Evolutionary conservation across 176 grass and related monocot species (phyloP).

Genomic region (Phoenix roebelenii): DNA sequence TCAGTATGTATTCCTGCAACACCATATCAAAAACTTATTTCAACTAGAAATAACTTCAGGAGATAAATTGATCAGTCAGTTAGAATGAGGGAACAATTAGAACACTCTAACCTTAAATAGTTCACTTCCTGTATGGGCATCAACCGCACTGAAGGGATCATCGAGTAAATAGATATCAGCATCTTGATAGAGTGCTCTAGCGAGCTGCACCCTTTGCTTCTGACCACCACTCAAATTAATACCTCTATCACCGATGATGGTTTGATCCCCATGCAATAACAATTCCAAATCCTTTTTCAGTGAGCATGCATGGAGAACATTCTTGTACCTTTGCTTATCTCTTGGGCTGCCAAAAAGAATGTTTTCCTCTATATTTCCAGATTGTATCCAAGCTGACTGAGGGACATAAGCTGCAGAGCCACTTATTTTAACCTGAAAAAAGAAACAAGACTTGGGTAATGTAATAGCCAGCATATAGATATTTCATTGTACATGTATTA

Average conservation of each 20-base stretch:
- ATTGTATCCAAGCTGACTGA: constrained; percentile 97
- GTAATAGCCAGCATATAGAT: not conserved
- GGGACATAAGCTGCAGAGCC: constrained; percentile 85
- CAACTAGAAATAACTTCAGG: constrained; percentile 11
- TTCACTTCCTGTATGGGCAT: constrained; percentile 95
- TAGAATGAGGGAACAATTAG: not conserved
- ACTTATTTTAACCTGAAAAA: constrained; percentile 74
- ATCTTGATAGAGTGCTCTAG: constrained; percentile 94
- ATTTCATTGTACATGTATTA: not conserved
- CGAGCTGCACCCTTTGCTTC: constrained; percentile 96
- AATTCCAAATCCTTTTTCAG: constrained; percentile 90
- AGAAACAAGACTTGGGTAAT: not conserved
- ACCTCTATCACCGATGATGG: constrained; percentile 89
- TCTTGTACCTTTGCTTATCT: constrained; percentile 71
- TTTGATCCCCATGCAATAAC: constrained; percentile 87
- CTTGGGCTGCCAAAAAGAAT: constrained; percentile 82
- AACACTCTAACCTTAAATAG: constrained; percentile 60
- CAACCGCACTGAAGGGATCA: constrained; percentile 97
- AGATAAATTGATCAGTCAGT: not conserved
- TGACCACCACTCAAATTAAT: constrained; percentile 99
- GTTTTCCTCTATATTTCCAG: constrained; percentile 96
- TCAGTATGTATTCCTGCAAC: constrained; percentile 88
- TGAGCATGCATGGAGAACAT: constrained; percentile 83
- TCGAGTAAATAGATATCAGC: constrained; percentile 98
- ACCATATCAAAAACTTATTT: constrained; percentile 19